Base-by-base conservation (phyloP, 2,329 filamentous ascomycete species). In the Sarocladium kiliense region DNA sequence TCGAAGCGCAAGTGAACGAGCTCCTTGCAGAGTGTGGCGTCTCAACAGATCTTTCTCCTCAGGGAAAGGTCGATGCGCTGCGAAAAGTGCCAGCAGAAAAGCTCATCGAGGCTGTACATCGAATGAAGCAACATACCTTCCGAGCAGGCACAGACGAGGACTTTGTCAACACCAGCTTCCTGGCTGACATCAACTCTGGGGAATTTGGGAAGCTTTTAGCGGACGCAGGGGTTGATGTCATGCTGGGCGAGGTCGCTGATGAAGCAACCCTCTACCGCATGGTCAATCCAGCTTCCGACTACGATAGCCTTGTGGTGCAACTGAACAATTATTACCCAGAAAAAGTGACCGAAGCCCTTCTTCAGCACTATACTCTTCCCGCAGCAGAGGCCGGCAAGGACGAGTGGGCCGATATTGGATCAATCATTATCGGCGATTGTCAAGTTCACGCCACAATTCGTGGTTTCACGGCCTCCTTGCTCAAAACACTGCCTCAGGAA, bases 251-350 rank as follows among this genome's bases (percentile, higher is more conserved):
- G 32, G 50, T 53, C 6, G 37, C 32, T 27, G 50, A 53, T 18
- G 50, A 53, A 19, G 37, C 32, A 3, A 27, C 32, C 11, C 50
- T 53, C 5, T 53, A 53, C 19, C 32, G 37, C 12, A 53, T 53
- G 21, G 37, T 41, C 21, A 53, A 53, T 12, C 50, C 50, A 12
- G 32, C 50, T 3, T 39, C 32, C 3, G 32, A 25, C 1, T 41
- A 41, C 14, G 50, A 41, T 16, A 53, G 50, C 19, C 50, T 53
- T 2, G 32, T 39, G 18, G 32, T 53, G 16, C 32, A 53, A 18
- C 27, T 53, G n/a, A 26, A 53, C 12, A 53, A 53, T 19, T 53
- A 53, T 19, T 53, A 53, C 19, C 50, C 50, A 25, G 37, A 53
- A 21, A 30, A 26, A 3, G 50, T 53, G 6, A 18, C 14, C 18